A percentile compares a stretch with the other conserved stretches of the same genome.
These are phyloP conservation scores for Aristolochia contorta DNA, from an alignment of 164 flowering plant genomes.

Conservation along the genomic window DNA sequence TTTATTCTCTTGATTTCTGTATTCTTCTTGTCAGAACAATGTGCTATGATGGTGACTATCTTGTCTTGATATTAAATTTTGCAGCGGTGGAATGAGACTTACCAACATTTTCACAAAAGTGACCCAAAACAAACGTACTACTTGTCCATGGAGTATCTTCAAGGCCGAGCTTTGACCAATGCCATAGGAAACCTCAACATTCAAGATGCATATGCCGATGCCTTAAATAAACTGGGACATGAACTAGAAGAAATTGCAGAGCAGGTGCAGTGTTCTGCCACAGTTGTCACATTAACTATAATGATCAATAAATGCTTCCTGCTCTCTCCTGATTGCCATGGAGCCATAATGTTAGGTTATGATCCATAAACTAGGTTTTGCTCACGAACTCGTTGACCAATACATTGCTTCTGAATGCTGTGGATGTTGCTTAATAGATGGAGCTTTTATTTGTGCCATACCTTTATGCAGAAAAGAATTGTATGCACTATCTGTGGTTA, in stretches of 20 bases:
- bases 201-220: constrained; percentile 74
- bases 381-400: too few relatives aligned
- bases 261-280: constrained; percentile 38
- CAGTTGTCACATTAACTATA: too few relatives aligned
- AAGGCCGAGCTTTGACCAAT: constrained; percentile 88
- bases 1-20: neutral
- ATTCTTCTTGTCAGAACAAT: neutral
- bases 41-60: neutral
- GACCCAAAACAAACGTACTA: constrained; percentile 95
- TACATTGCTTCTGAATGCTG: too few relatives aligned
- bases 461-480: too few relatives aligned
- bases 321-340: neutral
- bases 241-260: constrained; percentile 72
- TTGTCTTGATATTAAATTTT: constrained; percentile 5
- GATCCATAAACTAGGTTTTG: too few relatives aligned
- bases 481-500: too few relatives aligned
- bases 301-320: neutral
- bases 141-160: constrained; percentile 95
- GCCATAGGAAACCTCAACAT: constrained; percentile 76
- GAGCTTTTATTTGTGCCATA: too few relatives aligned
- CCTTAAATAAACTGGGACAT: constrained; percentile 76
- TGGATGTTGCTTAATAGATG: too few relatives aligned
- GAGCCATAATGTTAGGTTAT: neutral
- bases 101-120: constrained; percentile 62
- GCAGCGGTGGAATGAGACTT: constrained; percentile 98